phyloP scores from a whole-genome alignment of 75 land plant species.

The Chamaecyparis obtusa region DNA sequence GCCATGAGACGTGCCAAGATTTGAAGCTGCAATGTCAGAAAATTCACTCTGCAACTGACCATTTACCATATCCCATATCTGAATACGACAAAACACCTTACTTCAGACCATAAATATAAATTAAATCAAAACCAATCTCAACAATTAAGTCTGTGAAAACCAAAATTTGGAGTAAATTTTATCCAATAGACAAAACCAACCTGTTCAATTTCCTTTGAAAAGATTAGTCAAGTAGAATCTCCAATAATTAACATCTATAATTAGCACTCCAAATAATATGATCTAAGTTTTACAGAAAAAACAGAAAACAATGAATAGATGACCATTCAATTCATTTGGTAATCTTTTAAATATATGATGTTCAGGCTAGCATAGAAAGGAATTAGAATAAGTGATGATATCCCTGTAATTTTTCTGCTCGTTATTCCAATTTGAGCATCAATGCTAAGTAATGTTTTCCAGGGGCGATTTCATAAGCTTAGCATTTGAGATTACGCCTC shows the following conservation, averaged over 20 bases:
- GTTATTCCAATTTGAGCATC: not conserved
- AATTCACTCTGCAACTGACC: conserved; percentile 81
- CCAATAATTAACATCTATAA: too few species aligned
- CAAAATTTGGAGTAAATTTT: too few species aligned
- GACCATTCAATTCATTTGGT: not conserved
- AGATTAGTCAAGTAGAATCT: not conserved
- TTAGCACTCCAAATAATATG: not conserved
- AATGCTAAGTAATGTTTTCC: not conserved
- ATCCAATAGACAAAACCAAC: not conserved
- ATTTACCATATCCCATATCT: conserved; percentile 83
- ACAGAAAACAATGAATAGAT: not conserved
- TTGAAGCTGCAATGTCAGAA: conserved; percentile 28
- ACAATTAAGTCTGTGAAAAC: not conserved
- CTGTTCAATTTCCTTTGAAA: not conserved
- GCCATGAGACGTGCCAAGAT: conserved; percentile 29
- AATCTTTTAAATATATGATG: not conserved
- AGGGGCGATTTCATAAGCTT: not conserved
- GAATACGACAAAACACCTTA: conserved; percentile 9
- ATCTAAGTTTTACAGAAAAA: not conserved
- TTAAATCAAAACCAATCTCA: not conserved
- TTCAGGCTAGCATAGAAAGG: not conserved
- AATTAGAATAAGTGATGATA: not conserved
- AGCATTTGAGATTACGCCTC: not conserved
- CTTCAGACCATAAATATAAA: not conserved
- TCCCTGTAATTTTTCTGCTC: not conserved